Percentiles rank a stretch among this genome's conserved stretches.
Conservation (phyloP, 768 basidiomycete genomes). For the Epithele typhae region DNA sequence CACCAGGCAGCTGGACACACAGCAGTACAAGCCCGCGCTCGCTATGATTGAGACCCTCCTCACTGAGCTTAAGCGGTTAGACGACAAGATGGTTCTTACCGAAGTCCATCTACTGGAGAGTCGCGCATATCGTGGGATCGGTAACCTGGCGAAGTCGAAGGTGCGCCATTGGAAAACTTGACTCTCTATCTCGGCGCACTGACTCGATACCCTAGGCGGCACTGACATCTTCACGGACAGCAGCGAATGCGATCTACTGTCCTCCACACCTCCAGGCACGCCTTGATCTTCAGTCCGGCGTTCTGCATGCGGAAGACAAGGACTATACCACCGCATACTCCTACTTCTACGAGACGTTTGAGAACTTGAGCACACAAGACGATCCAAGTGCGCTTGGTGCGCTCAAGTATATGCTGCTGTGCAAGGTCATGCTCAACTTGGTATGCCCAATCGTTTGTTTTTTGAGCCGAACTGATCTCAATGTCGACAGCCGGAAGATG, state of each 20-base stretch:
- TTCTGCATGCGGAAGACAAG: conserved; percentile 95
- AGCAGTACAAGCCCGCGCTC: conserved; percentile 75
- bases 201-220: conserved; percentile 51
- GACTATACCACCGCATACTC: conserved; percentile 97
- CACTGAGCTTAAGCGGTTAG: conserved; percentile 85
- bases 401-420: conserved; percentile 96
- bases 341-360: conserved; percentile 97
- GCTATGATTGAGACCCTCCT: conserved; percentile 82
- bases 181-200: background rate
- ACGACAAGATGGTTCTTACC: conserved; percentile 97
- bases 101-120: conserved; percentile 96
- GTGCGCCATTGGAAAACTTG: conserved; percentile 32
- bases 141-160: conserved; percentile 89
- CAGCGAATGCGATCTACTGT: conserved; percentile 95
- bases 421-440: conserved; percentile 96
- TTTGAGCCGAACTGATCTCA: too few species aligned
- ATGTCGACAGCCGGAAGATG: conserved; percentile 83
- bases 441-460: too few species aligned
- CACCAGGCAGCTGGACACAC: conserved; percentile 67
- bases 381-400: conserved; percentile 65
- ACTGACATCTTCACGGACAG: conserved; percentile 85
- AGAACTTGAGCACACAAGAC: conserved; percentile 78
- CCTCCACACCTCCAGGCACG: conserved; percentile 61
- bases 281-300: conserved; percentile 67
- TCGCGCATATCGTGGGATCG: conserved; percentile 83